Conservation (phyloP, 805 yeast species). For the Sugiyamaella boreocaroliniensis region DNA sequence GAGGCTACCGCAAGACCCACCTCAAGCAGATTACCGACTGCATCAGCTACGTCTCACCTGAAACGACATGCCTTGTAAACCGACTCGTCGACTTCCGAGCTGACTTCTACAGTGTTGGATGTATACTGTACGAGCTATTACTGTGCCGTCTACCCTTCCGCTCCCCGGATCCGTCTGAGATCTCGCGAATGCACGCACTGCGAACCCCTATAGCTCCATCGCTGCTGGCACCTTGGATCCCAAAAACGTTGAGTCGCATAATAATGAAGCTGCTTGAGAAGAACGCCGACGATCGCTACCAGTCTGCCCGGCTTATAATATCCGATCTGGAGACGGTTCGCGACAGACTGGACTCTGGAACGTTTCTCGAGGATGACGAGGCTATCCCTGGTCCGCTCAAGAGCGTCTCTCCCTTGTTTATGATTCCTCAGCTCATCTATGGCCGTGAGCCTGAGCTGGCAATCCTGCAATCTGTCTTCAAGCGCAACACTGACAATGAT, state of each 20-base stretch:
- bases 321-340: constrained; percentile 32
- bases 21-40: constrained; percentile 34
- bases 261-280: constrained; percentile 41
- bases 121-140: constrained; percentile 44
- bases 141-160: constrained; percentile 42
- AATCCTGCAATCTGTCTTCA: constrained; percentile 22
- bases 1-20: constrained; percentile 39
- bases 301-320: constrained; percentile 31
- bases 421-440: constrained; percentile 26
- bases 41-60: constrained; percentile 47
- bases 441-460: constrained; percentile 28
- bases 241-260: constrained; percentile 31
- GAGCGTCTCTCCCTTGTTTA: constrained; percentile 14
- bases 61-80: constrained; percentile 37
- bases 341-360: constrained; percentile 14
- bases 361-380: constrained; percentile 12
- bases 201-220: constrained; percentile 39
- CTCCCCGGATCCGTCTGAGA: constrained; percentile 34
- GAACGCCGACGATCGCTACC: constrained; percentile 36
- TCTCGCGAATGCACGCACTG: constrained; percentile 37
- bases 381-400: constrained; percentile 11
- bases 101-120: constrained; percentile 45
- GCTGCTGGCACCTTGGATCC: constrained; percentile 23
- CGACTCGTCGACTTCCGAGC: constrained; percentile 41
- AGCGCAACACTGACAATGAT: constrained; percentile 14